Evolutionary conservation across 2,329 filamentous ascomycete genomes (phyloP).

Genomic region (Neoscytalidium dimidiatum): DNA sequence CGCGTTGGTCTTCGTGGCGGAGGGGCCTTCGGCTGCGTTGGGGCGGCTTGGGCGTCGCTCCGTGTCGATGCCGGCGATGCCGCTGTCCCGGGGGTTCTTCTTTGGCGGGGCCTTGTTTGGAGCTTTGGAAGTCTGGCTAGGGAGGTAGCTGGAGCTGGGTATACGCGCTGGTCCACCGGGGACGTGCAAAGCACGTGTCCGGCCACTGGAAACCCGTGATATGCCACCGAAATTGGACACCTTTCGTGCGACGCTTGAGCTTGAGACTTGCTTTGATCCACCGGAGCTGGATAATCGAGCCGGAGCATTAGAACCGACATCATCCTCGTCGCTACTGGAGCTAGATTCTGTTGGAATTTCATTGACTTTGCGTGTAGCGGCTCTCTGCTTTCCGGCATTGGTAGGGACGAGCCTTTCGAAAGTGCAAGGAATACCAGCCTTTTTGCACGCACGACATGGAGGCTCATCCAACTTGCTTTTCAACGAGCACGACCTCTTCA

Average conservation of each 20-base stretch:
- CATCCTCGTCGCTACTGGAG: too few species aligned
- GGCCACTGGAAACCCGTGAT: background rate
- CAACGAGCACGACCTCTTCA: conserved; percentile 34
- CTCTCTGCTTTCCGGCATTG: background rate
- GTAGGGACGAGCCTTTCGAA: conserved; percentile 27
- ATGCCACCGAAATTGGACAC: background rate
- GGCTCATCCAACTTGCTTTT: conserved; percentile 31
- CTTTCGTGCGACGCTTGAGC: too few species aligned
- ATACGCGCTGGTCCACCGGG: background rate
- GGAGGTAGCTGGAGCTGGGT: background rate
- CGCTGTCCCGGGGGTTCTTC: background rate
- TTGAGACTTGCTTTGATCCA: background rate
- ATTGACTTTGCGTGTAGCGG: background rate
- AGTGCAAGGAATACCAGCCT: conserved; percentile 30
- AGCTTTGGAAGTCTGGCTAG: background rate
- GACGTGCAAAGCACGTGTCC: background rate
- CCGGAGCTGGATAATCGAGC: background rate
- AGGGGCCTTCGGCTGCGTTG: background rate
- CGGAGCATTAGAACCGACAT: too few species aligned
- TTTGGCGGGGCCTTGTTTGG: too few species aligned
- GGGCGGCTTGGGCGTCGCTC: background rate
- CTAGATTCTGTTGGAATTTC: background rate
- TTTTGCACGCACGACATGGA: conserved; percentile 36
- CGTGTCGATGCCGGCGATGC: background rate
- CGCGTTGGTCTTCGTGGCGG: background rate